Evolutionary conservation across 106 monocot genomes (phyloP).

Genomic region (Gastrodia elata): DNA sequence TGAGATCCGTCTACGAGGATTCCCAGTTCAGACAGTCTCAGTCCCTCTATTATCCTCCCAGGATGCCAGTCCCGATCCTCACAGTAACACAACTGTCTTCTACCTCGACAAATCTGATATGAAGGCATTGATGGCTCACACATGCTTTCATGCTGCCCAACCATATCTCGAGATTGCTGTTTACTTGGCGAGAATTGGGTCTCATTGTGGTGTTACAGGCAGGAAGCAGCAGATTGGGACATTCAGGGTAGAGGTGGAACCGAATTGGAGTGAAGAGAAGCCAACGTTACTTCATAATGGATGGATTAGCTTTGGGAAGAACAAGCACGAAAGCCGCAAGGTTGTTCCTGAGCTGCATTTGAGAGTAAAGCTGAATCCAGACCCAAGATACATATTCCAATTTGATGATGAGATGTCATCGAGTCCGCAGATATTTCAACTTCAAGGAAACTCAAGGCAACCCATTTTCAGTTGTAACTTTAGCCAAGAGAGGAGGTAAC

Average conservation of each 20-base stretch:
- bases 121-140: slow-evolving; percentile 25
- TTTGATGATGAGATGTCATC: slow-evolving; percentile 58
- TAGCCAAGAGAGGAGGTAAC: slow-evolving; percentile 51
- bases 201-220: slow-evolving; percentile 31
- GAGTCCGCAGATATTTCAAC: slow-evolving; percentile 78
- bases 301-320: slow-evolving; percentile 61
- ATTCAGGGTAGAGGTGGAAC: slow-evolving; percentile 47
- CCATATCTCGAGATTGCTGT: slow-evolving; percentile 56
- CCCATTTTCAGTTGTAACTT: slow-evolving; percentile 90
- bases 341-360: slow-evolving; percentile 50
- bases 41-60: slow-evolving; percentile 46
- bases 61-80: slow-evolving; percentile 37
- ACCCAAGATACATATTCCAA: slow-evolving; percentile 79
- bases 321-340: slow-evolving; percentile 19
- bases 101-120: slow-evolving; percentile 74
- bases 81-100: slow-evolving; percentile 40
- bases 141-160: slow-evolving; percentile 40
- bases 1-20: slow-evolving; percentile 64
- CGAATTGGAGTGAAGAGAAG: slow-evolving; percentile 49
- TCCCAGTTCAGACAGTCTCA: slow-evolving; percentile 53
- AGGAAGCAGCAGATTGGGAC: slow-evolving; percentile 49
- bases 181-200: slow-evolving; percentile 23
- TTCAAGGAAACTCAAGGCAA: slow-evolving; percentile 52
- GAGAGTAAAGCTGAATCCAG: slow-evolving; percentile 71
- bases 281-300: slow-evolving; percentile 67